Conservation (phyloP, 1,284 basidiomycete species). For the Macrocystidia cucumis region DNA sequence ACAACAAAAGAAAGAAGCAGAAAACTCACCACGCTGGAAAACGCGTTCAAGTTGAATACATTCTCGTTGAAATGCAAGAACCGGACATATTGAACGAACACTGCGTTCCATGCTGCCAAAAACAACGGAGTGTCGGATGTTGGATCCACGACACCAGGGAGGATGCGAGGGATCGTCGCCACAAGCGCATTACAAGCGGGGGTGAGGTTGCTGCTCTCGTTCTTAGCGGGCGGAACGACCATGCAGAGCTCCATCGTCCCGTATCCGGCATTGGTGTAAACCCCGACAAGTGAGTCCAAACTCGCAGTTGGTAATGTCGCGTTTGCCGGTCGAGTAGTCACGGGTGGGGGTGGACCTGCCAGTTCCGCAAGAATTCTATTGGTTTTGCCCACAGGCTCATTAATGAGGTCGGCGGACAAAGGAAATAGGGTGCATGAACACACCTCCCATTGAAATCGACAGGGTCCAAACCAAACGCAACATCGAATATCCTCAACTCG, state of each 20-base stretch:
- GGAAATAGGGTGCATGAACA: background rate
- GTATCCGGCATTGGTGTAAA: conserved; percentile 14
- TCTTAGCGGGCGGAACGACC: conserved; percentile 4
- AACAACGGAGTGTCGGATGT: conserved; percentile 14
- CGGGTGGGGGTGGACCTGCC: background rate
- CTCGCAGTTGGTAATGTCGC: conserved; percentile 6
- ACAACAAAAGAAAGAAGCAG: background rate
- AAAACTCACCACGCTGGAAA: conserved; percentile 11
- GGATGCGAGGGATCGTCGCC: conserved; percentile 8
- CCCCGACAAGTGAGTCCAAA: conserved; percentile 9
- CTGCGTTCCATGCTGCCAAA: conserved; percentile 11
- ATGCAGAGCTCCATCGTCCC: conserved; percentile 11
- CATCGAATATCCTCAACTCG: conserved; percentile 11
- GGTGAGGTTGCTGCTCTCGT: conserved; percentile 1
- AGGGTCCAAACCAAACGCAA: conserved; percentile 10
- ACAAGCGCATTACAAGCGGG: conserved; percentile 11
- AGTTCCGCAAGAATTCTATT: conserved; percentile 1
- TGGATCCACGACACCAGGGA: conserved; percentile 14
- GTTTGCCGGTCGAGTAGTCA: conserved; percentile 6
- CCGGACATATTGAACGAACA: conserved; percentile 11
- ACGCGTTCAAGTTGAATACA: conserved; percentile 12
- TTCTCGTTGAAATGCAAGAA: conserved; percentile 16
- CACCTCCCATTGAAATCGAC: conserved; percentile 13
- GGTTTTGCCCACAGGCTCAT: background rate
- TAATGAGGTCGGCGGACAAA: background rate